Base-by-base conservation (phyloP, 345 rosid species). In the Gossypium bickii region DNA sequence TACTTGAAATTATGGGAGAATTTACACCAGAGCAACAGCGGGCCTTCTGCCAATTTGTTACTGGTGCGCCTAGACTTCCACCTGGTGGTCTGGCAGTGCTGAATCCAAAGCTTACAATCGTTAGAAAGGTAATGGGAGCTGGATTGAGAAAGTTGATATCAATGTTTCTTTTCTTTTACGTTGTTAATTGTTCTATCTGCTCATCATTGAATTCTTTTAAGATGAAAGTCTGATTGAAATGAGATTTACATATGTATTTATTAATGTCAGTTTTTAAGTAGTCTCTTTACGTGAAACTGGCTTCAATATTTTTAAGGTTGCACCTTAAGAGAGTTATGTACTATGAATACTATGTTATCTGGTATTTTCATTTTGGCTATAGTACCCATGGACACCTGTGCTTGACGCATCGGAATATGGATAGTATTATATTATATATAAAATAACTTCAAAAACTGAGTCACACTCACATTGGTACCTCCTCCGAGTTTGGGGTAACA, bases 61-160 rank as follows among this genome's bases (percentile, higher is more conserved):
- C 99, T 15, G 99, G 99, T 74, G 99, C 98, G 69, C 98, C 98
- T n/a, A 85, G 98, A 81, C 92, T 96, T 80, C 99, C 98, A 58
- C 97, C 98, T 38, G 99, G 99, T 69, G 98, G 99, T 70, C 78
- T 96, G 81, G 98, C 99, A 1, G 98, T 93, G 71, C 80, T 96
- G 60, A 93, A 89, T 81, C 99, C 99, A 49, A 96, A 92, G 85
- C 82, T 96, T 76, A 96, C 99, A 34, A 96, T 96, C 29, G 99
- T 96, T 76, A 86, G 99, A 83, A 96, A 96, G 98, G 98, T 96
- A 92, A 76, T 43, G 1, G 0, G 5, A 17, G 61, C 22, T 53
- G 2, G 9, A 24, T 53, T 71, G 18, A 13, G 13, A 71, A 56
- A 13, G 18, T 41, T 71, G 7, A 25, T 20, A 18, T 55, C 16